Evolutionary conservation across 2,329 filamentous ascomycete species (phyloP), one percentile per base, ranked within the genome.

Genomic region (Exophiala bonariae): DNA sequence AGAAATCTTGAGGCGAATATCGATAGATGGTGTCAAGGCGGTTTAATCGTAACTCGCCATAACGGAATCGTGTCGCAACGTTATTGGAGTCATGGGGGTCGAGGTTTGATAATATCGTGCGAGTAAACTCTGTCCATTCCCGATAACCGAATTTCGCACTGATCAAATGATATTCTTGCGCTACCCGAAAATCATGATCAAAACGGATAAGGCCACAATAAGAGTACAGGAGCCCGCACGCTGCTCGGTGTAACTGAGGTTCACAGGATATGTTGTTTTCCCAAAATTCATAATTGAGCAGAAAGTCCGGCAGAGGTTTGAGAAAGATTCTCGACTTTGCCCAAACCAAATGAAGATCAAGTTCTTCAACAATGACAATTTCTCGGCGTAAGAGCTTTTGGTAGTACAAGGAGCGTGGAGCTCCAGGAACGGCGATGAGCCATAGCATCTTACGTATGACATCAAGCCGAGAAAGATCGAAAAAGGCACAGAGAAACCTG

Each of bases 11-110:
- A 38, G 35, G 35, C 14, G 35, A 19, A 20, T 38, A 38, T 20
- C 35, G 35, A 19, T 64, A 65, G 4, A 67, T 59, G 4, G 48
- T 48, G 28, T 79, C 72, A n/a, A 76, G 58, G 20, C 72, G 63
- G 4, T 64, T 63, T 10, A 75, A 61, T 2, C 72, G 65, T 26
- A 75, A 60, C 56, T 76, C 72, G 19, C 72, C 70, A 47, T 69
- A 76, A 22, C 54, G 48, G 54, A 73, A 75, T 16, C 73, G 63
- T 16, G 51, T 49, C 34, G 67, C 68, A 11, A 73, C 56, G 2
- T 57, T 20, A 20, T 22, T 19, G 19, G 22, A 38, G 35, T 38
- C 18, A 20, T 38, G 18, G 8, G 8, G 35, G 19, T 38, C 35
- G 17, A 38, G 11, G 14, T 8, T 19, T 38, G 35, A 38, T 38